Conservation (phyloP, 2,329 filamentous ascomycete genomes). For the Neonectria hederae region DNA sequence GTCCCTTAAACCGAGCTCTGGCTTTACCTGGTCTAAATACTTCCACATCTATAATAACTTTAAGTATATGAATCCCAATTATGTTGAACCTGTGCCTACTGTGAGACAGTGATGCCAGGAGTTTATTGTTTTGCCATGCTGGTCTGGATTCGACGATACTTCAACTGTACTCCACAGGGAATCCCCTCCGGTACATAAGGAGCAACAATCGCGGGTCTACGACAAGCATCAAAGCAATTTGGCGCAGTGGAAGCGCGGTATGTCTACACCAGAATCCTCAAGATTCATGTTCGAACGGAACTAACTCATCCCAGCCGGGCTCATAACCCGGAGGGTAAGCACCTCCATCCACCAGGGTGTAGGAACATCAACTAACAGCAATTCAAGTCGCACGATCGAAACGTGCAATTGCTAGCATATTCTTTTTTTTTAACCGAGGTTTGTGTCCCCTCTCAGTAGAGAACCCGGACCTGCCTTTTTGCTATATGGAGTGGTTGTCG, state of each 20-base stretch:
- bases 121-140: too few relatives aligned
- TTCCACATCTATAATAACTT: neutral
- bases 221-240: constrained; percentile 3
- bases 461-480: neutral
- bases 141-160: too few relatives aligned
- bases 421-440: constrained; percentile 8
- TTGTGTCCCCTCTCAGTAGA: neutral
- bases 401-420: constrained; percentile 43
- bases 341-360: neutral
- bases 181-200: too few relatives aligned
- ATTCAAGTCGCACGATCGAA: constrained; percentile 29
- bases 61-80: too few relatives aligned
- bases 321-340: constrained; percentile 37
- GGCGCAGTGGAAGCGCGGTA: constrained; percentile 22
- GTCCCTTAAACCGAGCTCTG: neutral
- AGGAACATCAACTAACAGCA: neutral
- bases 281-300: neutral
- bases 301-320: constrained; percentile 15
- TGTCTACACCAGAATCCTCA: neutral
- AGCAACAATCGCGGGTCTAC: too few relatives aligned
- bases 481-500: neutral
- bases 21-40: neutral
- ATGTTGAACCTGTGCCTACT: too few relatives aligned
- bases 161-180: too few relatives aligned
- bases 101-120: too few relatives aligned